phyloP scores from a whole-genome alignment of 1,139 yeast species.

The Diutina siamensis region DNA sequence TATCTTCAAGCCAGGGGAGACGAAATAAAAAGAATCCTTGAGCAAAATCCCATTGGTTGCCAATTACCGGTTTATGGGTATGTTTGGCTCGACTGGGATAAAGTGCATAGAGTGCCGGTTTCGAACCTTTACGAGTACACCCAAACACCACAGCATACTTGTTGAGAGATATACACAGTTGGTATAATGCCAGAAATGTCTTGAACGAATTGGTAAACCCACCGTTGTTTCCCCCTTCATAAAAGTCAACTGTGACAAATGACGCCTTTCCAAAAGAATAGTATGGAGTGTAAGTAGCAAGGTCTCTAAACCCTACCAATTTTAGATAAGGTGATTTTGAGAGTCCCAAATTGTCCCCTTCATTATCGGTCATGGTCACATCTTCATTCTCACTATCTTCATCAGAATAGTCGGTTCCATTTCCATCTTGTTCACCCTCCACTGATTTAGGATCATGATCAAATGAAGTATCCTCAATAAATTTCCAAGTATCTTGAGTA shows the following conservation, averaged over 20 bases:
- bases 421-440: no score
- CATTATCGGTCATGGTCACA: slow-evolving; percentile 10
- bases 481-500: slow-evolving; percentile 18
- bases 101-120: slow-evolving; percentile 50
- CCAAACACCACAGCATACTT: slow-evolving; percentile 71
- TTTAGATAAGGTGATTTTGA: slow-evolving; percentile 32
- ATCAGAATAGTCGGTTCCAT: slow-evolving; percentile 8
- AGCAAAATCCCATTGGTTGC: slow-evolving; percentile 24
- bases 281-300: slow-evolving; percentile 31
- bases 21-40: slow-evolving; percentile 52
- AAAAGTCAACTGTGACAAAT: slow-evolving; percentile 40
- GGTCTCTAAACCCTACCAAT: slow-evolving; percentile 55
- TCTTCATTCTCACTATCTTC: slow-evolving; percentile 10
- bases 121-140: slow-evolving; percentile 38
- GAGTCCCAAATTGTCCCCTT: slow-evolving; percentile 11
- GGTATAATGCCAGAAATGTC: slow-evolving; percentile 60
- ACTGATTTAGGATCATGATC: slow-evolving; percentile 22
- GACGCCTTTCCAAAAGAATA: slow-evolving; percentile 44
- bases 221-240: slow-evolving; percentile 21
- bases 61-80: slow-evolving; percentile 18
- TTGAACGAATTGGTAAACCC: slow-evolving; percentile 50
- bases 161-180: slow-evolving; percentile 38
- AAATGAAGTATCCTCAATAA: slow-evolving; percentile 23
- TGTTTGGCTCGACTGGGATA: slow-evolving; percentile 29
- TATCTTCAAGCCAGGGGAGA: slow-evolving; percentile 57